A percentile compares a stretch with the other conserved stretches of the same genome.
Evolutionary conservation across 345 rosid species (phyloP).

Genomic region (Rubroshorea leprosula): DNA sequence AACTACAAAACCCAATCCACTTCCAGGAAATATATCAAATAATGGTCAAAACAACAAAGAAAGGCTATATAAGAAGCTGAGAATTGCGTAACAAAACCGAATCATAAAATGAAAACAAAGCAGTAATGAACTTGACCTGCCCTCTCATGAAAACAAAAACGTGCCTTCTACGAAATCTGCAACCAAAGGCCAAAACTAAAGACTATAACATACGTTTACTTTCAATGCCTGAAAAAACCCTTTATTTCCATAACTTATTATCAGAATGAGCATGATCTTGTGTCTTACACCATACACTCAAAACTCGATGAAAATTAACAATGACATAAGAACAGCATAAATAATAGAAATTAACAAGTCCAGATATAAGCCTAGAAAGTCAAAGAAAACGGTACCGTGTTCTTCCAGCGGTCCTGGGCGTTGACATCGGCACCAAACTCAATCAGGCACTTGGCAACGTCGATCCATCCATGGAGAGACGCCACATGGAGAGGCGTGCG

Average conservation of each 20-base stretch:
- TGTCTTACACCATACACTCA: not conserved
- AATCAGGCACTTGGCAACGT: constrained; percentile 78
- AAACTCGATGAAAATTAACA: not conserved
- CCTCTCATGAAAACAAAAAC: not conserved
- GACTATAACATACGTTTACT: not conserved
- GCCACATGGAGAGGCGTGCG: constrained; percentile 97
- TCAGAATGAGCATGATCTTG: too few species aligned
- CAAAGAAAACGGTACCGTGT: constrained; percentile 47
- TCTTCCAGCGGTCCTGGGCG: constrained; percentile 99
- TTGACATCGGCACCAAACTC: constrained; percentile 94
- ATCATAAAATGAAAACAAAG: not conserved
- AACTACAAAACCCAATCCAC: too few species aligned
- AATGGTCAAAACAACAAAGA: too few species aligned
- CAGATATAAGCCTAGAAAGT: not conserved
- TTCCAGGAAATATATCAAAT: too few species aligned
- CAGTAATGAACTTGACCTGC: not conserved
- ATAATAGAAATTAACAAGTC: not conserved
- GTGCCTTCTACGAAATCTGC: not conserved
- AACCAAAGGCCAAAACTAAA: not conserved
- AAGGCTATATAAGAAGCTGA: too few species aligned
- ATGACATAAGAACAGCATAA: not conserved
- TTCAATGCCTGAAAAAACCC: not conserved
- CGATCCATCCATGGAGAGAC: constrained; percentile 93
- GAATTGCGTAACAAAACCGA: too few species aligned
- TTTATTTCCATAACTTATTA: too few species aligned